phyloP scores from a whole-genome alignment of 2,329 filamentous ascomycete genomes.

The Aspergillus chevalieri region DNA sequence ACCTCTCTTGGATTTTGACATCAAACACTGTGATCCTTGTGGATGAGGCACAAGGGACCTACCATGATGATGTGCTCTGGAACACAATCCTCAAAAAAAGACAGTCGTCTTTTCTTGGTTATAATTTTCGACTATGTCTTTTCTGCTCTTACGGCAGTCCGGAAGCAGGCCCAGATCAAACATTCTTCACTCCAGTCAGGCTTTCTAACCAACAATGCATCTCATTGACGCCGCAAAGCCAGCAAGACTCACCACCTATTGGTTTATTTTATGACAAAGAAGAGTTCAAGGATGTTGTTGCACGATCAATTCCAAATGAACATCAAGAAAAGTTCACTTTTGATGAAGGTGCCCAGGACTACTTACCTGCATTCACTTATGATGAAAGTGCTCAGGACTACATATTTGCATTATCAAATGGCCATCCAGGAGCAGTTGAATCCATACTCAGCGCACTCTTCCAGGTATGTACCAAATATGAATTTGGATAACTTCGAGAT shows the following conservation, averaged over 20 bases:
- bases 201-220: no score
- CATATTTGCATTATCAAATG: not conserved
- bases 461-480: not conserved
- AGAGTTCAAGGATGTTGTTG: not conserved
- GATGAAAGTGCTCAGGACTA: not conserved
- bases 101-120: no score
- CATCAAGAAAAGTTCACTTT: not conserved
- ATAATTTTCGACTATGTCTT: no score
- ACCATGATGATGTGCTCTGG: not conserved
- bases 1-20: not conserved
- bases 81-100: no score
- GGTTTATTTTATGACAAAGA: not conserved
- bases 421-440: not conserved
- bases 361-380: no score
- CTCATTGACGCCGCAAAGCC: no score
- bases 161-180: no score
- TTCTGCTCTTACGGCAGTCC: no score
- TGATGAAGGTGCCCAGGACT: no score
- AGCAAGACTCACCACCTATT: not conserved
- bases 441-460: not conserved
- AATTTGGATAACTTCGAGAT: not conserved
- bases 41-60: not conserved
- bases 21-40: not conserved
- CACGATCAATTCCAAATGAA: not conserved
- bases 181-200: no score